phyloP scores from a whole-genome alignment of 1,139 yeast genomes.

The Hanseniaspora sp. region DNA sequence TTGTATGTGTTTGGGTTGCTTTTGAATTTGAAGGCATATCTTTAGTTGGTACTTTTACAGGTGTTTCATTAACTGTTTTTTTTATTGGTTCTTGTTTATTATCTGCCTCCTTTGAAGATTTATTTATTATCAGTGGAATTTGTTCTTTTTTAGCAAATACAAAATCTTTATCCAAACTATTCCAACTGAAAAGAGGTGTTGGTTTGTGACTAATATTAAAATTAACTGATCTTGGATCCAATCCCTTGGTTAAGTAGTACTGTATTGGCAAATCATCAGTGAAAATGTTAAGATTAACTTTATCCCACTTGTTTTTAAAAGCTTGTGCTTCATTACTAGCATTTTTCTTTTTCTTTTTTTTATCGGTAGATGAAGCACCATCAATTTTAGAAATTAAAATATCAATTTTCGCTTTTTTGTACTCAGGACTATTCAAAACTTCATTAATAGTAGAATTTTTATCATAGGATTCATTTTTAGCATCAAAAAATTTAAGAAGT shows the following conservation, averaged over 20 bases:
- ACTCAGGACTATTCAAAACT: not conserved
- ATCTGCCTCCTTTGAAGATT: too few relatives aligned
- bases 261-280: not conserved
- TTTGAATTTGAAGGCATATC: too few relatives aligned
- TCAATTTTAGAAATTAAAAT: not conserved
- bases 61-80: too few relatives aligned
- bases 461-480: not conserved
- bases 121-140: too few relatives aligned
- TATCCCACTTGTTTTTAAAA: not conserved
- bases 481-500: slow-evolving; percentile 2
- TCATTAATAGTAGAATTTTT: not conserved
- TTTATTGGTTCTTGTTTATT: too few relatives aligned
- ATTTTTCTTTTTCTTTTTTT: not conserved
- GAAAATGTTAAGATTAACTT: not conserved
- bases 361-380: not conserved
- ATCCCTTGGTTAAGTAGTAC: not conserved
- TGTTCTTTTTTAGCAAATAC: not conserved
- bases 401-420: slow-evolving; percentile 4
- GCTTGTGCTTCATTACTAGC: not conserved
- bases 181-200: not conserved
- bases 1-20: too few relatives aligned
- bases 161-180: not conserved
- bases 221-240: not conserved
- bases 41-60: too few relatives aligned
- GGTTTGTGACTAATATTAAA: not conserved